Conservation (phyloP, 2,329 filamentous ascomycete species). For the Mycosphaerella sp. region DNA sequence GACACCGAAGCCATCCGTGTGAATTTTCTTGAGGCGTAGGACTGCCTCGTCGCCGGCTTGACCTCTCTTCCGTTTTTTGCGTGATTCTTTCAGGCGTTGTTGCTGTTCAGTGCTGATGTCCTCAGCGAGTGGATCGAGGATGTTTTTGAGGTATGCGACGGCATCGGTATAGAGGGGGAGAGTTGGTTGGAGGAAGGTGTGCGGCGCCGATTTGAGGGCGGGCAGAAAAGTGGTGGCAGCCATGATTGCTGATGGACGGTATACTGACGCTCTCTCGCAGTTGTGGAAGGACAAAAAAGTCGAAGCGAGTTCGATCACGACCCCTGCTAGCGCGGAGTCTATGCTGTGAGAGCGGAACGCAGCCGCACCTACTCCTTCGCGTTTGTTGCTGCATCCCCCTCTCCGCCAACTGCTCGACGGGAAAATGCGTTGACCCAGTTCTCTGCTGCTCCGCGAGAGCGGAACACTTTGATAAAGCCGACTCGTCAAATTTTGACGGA, state of each 20-base stretch:
- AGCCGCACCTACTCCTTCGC: background rate
- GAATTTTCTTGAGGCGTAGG: conserved; percentile 73
- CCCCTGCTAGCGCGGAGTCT: conserved; percentile 3
- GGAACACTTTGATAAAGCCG: background rate
- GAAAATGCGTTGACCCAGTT: background rate
- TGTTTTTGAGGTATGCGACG: conserved; percentile 69
- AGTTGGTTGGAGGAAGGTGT: conserved; percentile 70
- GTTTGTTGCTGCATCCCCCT: background rate
- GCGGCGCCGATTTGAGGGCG: conserved; percentile 41
- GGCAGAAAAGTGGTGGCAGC: conserved; percentile 19
- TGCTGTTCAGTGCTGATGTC: conserved; percentile 68
- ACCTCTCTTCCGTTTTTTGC: conserved; percentile 70
- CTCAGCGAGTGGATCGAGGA: conserved; percentile 69
- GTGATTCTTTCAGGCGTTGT: conserved; percentile 58
- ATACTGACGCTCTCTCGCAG: too few species aligned
- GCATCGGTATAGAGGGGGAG: conserved; percentile 60
- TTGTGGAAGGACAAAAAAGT: background rate
- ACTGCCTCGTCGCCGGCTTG: conserved; percentile 45
- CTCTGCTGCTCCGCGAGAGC: conserved; percentile 3
- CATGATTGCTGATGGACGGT: conserved; percentile 13
- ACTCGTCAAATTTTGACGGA: background rate
- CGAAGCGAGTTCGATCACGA: conserved; percentile 5
- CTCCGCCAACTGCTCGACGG: background rate
- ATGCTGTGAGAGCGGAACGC: background rate
- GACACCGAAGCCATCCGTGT: conserved; percentile 79